Evolutionary conservation across 2,329 filamentous ascomycete species (phyloP).

Genomic region (Sclerotinia glacialis): DNA sequence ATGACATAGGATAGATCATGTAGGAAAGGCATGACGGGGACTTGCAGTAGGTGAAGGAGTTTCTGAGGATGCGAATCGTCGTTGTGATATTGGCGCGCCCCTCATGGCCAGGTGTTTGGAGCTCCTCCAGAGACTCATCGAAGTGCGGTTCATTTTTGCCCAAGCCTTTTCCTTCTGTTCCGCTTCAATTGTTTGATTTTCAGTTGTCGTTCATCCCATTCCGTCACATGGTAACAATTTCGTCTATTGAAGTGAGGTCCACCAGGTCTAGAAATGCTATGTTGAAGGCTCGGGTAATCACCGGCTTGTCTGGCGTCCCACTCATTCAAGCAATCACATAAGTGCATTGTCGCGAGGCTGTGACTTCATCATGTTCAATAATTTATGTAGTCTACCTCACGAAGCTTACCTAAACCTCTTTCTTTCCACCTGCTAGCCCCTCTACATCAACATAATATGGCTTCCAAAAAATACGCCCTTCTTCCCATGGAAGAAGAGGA

Average conservation of each 20-base stretch:
- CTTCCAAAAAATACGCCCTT: constrained; percentile 62
- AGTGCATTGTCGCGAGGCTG: constrained; percentile 1
- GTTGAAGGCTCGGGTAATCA: background rate
- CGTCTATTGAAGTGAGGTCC: constrained; percentile 6
- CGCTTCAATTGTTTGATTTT: background rate
- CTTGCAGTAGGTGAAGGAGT: constrained; percentile 20
- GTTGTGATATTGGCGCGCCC: background rate
- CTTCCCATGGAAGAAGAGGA: constrained; percentile 65
- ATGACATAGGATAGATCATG: background rate
- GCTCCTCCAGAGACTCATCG: constrained; percentile 4
- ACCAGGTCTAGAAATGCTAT: constrained; percentile 6
- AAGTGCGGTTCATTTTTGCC: constrained; percentile 12
- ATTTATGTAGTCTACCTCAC: background rate
- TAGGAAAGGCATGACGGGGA: background rate
- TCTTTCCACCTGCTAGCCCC: too few relatives aligned
- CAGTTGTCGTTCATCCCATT: constrained; percentile 6
- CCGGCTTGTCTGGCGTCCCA: background rate
- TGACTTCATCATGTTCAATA: background rate
- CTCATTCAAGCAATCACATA: constrained; percentile 14
- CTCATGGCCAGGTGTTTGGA: constrained; percentile 6
- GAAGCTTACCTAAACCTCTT: background rate
- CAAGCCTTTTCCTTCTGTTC: background rate
- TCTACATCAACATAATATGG: constrained; percentile 28
- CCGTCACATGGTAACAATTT: background rate
- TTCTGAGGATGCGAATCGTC: constrained; percentile 14